Percentiles rank a stretch among this genome's conserved stretches.
These are phyloP conservation scores for Coemansia sp. DNA, from an alignment of 192 early-diverging fungal genomes.

Conservation along the genomic window DNA sequence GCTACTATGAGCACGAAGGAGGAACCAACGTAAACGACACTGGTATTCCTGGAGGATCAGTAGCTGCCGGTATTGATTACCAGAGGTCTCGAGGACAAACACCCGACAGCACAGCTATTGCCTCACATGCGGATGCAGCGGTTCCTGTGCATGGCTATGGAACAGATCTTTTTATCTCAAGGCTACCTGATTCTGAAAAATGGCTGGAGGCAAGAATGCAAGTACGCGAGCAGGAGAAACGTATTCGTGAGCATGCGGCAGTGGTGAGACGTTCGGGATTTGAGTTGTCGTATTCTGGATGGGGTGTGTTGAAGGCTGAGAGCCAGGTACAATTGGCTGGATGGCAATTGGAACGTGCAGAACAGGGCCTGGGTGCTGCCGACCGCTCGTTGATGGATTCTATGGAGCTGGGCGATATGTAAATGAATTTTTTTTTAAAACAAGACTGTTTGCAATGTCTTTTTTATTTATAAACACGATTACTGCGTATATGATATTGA, in stretches of 20 bases:
- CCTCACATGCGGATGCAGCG: slow-evolving; percentile 10
- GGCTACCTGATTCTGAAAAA: slow-evolving; percentile 16
- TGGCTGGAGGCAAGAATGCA: slow-evolving; percentile 35
- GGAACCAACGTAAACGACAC: no score
- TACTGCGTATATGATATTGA: no score
- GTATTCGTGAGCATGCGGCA: slow-evolving; percentile 25
- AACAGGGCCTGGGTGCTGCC: slow-evolving; percentile 29
- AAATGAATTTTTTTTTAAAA: no score
- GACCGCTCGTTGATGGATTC: slow-evolving; percentile 17
- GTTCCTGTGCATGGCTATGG: slow-evolving; percentile 16
- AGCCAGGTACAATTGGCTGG: slow-evolving; percentile 34
- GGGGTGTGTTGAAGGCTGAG: slow-evolving; percentile 36
- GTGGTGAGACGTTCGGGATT: slow-evolving; percentile 26
- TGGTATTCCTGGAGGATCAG: background rate
- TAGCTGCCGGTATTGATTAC: background rate
- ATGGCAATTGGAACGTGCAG: slow-evolving; percentile 49
- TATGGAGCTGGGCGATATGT: slow-evolving; percentile 8
- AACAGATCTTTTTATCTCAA: slow-evolving; percentile 34
- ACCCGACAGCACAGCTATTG: slow-evolving; percentile 8
- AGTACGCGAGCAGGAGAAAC: slow-evolving; percentile 28
- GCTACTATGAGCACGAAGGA: no score
- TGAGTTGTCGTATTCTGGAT: slow-evolving; percentile 27
- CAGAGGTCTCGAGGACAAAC: slow-evolving; percentile 20
- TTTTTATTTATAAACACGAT: no score
- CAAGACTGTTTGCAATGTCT: no score